Conservation (phyloP, 73 alveolate species). For the Tetrahymena malaccensis region DNA sequence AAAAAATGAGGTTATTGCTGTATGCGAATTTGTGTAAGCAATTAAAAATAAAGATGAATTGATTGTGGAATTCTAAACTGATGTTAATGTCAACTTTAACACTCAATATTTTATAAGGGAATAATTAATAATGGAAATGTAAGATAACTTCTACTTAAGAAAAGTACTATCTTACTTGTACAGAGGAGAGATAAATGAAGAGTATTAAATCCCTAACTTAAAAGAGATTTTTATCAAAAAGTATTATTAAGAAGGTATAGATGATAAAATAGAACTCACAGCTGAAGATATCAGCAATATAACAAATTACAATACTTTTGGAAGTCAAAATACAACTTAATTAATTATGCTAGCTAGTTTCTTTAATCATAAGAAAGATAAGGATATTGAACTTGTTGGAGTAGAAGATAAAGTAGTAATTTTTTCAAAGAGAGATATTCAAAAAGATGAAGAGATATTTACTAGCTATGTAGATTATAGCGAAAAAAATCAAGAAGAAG, state of each 20-base stretch:
- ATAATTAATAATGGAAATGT: neutral
- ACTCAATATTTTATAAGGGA: neutral
- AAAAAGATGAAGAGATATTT: neutral
- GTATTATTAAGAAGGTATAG: neutral
- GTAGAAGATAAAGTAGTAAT: neutral
- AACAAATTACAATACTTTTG: neutral
- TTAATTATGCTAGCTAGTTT: neutral
- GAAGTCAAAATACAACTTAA: neutral
- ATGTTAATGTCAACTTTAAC: neutral
- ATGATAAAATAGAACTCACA: neutral
- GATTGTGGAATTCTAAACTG: neutral
- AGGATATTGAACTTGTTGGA: neutral
- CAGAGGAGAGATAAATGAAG: neutral
- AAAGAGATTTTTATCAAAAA: neutral
- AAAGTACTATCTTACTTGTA: neutral
- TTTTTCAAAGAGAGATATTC: neutral
- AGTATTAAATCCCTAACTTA: neutral
- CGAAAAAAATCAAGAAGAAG: too few species aligned
- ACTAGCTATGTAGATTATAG: too few species aligned
- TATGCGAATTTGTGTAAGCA: neutral
- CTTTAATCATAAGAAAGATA: neutral
- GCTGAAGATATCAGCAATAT: neutral
- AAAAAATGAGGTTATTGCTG: neutral
- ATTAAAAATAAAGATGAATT: neutral
- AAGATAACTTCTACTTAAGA: neutral